Evolutionary conservation across 1,284 basidiomycete genomes (phyloP), one percentile per base, ranked within the genome.

Genomic region (Moniliella sp.): DNA sequence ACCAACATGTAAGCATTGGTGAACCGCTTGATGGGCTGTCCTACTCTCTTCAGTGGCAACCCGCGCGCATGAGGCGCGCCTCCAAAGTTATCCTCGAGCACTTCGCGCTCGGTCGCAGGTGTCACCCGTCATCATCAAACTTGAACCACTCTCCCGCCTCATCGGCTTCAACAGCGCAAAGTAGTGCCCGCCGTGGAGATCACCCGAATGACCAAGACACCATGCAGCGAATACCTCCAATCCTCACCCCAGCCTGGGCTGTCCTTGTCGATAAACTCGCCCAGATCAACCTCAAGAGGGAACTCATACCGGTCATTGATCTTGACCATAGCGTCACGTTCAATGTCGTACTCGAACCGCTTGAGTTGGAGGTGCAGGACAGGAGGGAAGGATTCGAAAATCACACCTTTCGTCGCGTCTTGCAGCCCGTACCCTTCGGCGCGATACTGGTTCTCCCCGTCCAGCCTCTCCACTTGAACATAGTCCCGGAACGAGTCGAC

Each of bases 1-100:
- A 94, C 86, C 69, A 94, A 66, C 86, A 94, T 93, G 67, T 99
- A 94, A 27, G 86, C 86, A 61, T 93, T 93, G 18, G 84, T 93
- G 63, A 91, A 91, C 33, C 86, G 75, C 64, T 93, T 93, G 69
- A 88, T 76, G 5, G 83, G 86, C 76, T 18, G 86, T 73, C n/a
- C n/a, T n/a, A n/a, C n/a, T n/a, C n/a, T n/a, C n/a, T n/a, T n/a
- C n/a, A n/a, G n/a, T n/a, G n/a, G 7, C 84, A 78, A 62, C 86
- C 46, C 11, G 59, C 4, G 14, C 26, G 14, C 15, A 5, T 34
- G 37, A 4, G 33, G 33, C 44, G 25, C 86, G 27, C 86, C 84
- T 27, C 86, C 86, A 52, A 78, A 94, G 62, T 93, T 94, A 67
- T 94, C 86, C 63, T 94, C 86, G 39, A 91, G 64, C 11, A 94